phyloP scores from a whole-genome alignment of 1,284 basidiomycete species.

The Puccinia horiana region DNA sequence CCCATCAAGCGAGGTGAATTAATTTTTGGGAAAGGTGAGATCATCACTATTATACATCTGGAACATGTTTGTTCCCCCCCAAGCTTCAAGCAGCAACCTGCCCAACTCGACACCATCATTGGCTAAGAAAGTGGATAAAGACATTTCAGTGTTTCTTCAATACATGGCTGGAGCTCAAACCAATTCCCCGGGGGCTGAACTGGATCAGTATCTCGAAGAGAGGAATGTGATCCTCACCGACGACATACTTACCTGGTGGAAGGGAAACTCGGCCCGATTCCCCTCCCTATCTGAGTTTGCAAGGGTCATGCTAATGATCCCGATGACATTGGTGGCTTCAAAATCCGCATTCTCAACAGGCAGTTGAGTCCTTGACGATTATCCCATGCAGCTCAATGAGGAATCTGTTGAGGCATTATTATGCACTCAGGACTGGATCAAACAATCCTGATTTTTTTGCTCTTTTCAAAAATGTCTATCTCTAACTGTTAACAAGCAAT shows the following conservation, averaged over 20 bases:
- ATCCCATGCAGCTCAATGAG: background rate
- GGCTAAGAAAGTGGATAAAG: background rate
- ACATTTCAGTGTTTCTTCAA: background rate
- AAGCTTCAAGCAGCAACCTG: background rate
- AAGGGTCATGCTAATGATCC: background rate
- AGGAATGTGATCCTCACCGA: background rate
- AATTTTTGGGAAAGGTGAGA: background rate
- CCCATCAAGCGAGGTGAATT: background rate
- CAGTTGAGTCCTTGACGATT: background rate
- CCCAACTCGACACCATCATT: background rate
- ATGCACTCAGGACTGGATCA: constrained; percentile 7
- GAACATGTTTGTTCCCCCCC: background rate
- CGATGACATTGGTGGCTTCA: background rate
- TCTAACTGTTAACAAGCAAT: no score
- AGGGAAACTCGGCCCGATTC: background rate
- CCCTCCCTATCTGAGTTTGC: background rate
- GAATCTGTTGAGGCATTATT: background rate
- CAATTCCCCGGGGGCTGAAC: background rate
- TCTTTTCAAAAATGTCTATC: no score
- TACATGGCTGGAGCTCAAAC: background rate
- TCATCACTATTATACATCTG: background rate
- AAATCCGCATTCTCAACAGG: constrained; percentile 2
- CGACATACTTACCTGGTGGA: background rate
- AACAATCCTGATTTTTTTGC: no score
- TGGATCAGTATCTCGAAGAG: background rate